Conservation (phyloP, 2,329 filamentous ascomycete species). For the Incumbomyces delicatus region DNA sequence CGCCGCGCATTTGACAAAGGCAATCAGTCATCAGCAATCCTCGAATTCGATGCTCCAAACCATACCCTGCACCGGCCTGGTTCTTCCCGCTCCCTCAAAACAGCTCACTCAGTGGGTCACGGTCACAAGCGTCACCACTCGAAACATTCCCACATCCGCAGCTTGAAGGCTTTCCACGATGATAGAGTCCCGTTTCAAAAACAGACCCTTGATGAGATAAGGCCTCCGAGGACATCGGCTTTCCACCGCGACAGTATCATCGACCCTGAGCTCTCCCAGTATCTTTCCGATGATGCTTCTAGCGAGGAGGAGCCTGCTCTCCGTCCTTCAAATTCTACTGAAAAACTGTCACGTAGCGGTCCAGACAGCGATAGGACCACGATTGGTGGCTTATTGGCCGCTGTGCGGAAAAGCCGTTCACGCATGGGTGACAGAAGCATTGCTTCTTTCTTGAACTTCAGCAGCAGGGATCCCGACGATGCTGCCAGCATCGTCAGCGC, state of each 20-base stretch:
- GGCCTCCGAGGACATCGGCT: conserved; percentile 64
- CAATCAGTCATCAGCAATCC: conserved; percentile 73
- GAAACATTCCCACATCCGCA: conserved; percentile 70
- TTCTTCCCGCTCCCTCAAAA: conserved; percentile 81
- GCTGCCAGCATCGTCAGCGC: conserved; percentile 55
- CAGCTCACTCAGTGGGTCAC: conserved; percentile 58
- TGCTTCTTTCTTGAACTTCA: conserved; percentile 56
- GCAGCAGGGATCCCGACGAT: conserved; percentile 52
- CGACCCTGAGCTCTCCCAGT: conserved; percentile 87
- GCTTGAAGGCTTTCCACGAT: conserved; percentile 61
- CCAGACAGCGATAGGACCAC: conserved; percentile 65
- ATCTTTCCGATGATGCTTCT: conserved; percentile 88
- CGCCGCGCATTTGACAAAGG: conserved; percentile 60
- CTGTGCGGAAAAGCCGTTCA: conserved; percentile 66
- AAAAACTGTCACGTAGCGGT: conserved; percentile 51
- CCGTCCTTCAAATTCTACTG: conserved; percentile 67
- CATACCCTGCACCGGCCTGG: conserved; percentile 74
- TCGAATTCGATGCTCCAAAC: conserved; percentile 73
- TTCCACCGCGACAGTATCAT: conserved; percentile 99
- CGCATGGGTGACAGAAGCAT: conserved; percentile 63
- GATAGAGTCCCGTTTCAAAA: conserved; percentile 83
- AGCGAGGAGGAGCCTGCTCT: conserved; percentile 88
- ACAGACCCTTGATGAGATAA: conserved; percentile 58
- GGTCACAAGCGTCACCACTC: conserved; percentile 80
- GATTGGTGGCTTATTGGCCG: conserved; percentile 62